phyloP scores from a whole-genome alignment of 441 rosid genomes.

The Croton laevigatus region DNA sequence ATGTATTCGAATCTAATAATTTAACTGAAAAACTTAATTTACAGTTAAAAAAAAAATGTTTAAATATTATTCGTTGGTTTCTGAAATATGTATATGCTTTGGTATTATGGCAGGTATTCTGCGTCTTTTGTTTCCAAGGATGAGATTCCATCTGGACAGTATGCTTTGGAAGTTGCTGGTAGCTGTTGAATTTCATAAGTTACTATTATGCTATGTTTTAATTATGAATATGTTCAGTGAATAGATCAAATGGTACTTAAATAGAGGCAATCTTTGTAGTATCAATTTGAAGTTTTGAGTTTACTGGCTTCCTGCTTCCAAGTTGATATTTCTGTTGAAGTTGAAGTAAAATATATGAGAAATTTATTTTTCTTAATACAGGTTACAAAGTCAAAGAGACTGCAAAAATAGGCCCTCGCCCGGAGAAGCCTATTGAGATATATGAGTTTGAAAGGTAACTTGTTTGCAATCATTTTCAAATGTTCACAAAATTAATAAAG shows the following conservation, averaged over 20 bases:
- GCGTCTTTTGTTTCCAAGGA: conserved; percentile 65
- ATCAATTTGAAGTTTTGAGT: conserved; percentile 4
- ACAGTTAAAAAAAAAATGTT: background rate
- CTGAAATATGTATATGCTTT: conserved; percentile 21
- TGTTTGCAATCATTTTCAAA: background rate
- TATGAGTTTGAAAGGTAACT: conserved; percentile 90
- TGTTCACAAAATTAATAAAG: conserved; percentile 3
- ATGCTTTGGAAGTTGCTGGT: conserved; percentile 73
- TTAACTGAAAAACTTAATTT: background rate
- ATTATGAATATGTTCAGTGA: background rate
- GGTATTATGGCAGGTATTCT: conserved; percentile 56
- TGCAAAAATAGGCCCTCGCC: conserved; percentile 78
- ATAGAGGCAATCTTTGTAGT: background rate
- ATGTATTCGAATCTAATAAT: background rate
- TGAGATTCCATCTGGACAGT: conserved; percentile 71
- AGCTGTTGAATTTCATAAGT: conserved; percentile 19
- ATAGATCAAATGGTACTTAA: background rate
- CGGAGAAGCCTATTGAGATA: conserved; percentile 90
- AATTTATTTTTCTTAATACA: conserved; percentile 20
- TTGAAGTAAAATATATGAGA: background rate
- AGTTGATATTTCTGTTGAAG: background rate
- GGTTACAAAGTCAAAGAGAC: conserved; percentile 76
- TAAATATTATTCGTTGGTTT: conserved; percentile 1
- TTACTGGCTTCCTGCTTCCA: background rate
- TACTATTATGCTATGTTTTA: background rate